A percentile compares a stretch with the other conserved stretches of the same genome.
Evolutionary conservation across 23 red algal species (phyloP).

Genomic region (Cyanidiococcus yangmingshanensis): DNA sequence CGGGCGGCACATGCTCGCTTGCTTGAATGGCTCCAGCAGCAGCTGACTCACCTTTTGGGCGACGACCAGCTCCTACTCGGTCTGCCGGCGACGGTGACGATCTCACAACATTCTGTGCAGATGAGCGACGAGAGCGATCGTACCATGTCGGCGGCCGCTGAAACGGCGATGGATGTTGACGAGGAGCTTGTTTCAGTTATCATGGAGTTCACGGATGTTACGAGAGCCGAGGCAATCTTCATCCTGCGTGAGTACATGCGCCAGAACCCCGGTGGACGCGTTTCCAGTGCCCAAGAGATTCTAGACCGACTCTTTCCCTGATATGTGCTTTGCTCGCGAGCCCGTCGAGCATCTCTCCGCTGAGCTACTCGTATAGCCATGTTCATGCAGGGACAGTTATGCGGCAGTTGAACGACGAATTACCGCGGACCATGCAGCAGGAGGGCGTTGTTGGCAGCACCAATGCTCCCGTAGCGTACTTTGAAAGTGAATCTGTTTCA

Average conservation of each 20-base stretch:
- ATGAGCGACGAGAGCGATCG: not conserved
- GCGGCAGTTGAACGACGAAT: no score
- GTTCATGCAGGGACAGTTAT: no score
- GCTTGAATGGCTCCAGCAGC: not conserved
- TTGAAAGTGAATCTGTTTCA: no score
- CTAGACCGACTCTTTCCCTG: slow-evolving; percentile 3
- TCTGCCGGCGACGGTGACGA: not conserved
- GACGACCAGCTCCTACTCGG: not conserved
- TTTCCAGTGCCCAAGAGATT: not conserved
- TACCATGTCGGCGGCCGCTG: not conserved
- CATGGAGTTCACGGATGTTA: not conserved
- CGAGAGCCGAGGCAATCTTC: not conserved
- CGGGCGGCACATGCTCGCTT: not conserved
- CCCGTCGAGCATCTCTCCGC: no score
- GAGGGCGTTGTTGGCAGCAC: no score
- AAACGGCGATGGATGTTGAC: not conserved
- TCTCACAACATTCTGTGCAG: not conserved
- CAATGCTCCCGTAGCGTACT: no score
- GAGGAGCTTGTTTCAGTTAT: not conserved
- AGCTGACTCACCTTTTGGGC: not conserved
- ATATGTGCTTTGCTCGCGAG: no score
- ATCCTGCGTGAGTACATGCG: not conserved
- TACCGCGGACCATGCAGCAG: no score
- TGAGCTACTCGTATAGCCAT: no score
- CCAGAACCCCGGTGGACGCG: not conserved